phyloP scores from a whole-genome alignment of 208 protist species.

The Trichomonas tenax region DNA sequence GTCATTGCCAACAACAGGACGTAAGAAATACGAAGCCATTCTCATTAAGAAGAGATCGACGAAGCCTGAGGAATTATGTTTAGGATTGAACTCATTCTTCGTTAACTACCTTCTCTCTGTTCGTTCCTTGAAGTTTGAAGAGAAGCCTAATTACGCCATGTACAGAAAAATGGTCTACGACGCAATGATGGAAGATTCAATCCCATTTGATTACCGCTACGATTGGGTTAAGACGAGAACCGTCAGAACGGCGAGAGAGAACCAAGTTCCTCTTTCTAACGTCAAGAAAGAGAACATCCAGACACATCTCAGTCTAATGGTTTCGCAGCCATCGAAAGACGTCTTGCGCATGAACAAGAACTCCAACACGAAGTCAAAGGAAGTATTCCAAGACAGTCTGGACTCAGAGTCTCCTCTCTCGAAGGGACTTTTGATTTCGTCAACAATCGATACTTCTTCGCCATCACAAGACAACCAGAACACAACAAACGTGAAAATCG shows the following conservation, averaged over 20 bases:
- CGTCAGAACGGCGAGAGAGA: neutral
- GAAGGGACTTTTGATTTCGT: neutral
- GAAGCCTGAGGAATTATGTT: neutral
- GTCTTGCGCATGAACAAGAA: neutral
- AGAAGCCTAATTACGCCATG: neutral
- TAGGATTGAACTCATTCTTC: neutral
- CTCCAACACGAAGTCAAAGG: neutral
- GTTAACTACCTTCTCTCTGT: neutral
- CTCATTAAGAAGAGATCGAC: neutral
- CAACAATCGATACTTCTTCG: neutral
- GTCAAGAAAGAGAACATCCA: neutral
- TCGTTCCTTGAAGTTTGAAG: neutral
- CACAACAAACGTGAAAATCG: neutral
- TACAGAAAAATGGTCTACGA: neutral
- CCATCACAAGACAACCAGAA: neutral
- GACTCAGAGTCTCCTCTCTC: neutral
- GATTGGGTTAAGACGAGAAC: neutral
- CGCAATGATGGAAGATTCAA: neutral
- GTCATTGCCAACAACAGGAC: slow-evolving; percentile 48
- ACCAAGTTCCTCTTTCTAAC: neutral
- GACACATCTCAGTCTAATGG: neutral
- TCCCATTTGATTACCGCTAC: neutral
- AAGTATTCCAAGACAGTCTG: neutral
- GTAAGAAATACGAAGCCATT: neutral
- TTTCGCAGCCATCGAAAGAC: neutral